Percentiles rank a stretch among this genome's conserved stretches.
These are phyloP conservation scores for Hylodesmum podocarpum DNA, from an alignment of 306 rosid genomes.

Conservation along the genomic window DNA sequence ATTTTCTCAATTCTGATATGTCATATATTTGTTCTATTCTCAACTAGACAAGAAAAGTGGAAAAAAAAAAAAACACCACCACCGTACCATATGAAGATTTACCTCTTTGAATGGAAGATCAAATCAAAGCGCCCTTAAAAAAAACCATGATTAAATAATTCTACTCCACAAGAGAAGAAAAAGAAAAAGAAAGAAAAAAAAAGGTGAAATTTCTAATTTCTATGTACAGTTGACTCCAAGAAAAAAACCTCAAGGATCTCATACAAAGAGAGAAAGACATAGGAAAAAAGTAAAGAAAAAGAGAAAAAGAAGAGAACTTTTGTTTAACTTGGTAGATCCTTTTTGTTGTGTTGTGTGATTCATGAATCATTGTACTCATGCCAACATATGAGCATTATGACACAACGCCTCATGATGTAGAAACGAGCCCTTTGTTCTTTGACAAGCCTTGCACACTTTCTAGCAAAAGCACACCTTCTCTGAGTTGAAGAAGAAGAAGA, in stretches of 20 bases:
- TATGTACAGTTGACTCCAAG: slow-evolving; percentile 33
- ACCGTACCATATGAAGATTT: slow-evolving; percentile 9
- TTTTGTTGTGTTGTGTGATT: not conserved
- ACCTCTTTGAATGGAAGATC: slow-evolving; percentile 6
- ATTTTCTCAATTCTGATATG: slow-evolving; percentile 23
- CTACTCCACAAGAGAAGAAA: slow-evolving; percentile 14
- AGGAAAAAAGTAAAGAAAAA: not conserved
- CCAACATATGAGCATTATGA: slow-evolving; percentile 93
- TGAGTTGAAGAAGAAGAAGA: slow-evolving; percentile 31
- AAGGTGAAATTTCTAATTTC: not conserved
- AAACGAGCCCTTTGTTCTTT: slow-evolving; percentile 88
- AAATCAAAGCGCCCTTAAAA: slow-evolving; percentile 2
- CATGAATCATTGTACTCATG: slow-evolving; percentile 71
- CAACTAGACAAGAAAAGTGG: slow-evolving; percentile 2
- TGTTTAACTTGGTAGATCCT: not conserved
- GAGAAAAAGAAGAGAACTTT: not conserved
- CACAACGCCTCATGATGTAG: slow-evolving; percentile 90
- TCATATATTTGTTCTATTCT: slow-evolving; percentile 7
- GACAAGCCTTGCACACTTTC: slow-evolving; percentile 78
- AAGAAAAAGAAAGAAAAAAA: not conserved
- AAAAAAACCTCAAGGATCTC: slow-evolving; percentile 14
- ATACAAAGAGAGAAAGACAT: slow-evolving; percentile 5
- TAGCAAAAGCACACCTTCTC: slow-evolving; percentile 61
- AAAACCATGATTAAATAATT: not conserved
- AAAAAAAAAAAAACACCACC: not conserved